phyloP scores from a whole-genome alignment of 2,329 filamentous ascomycete species.

The Ophiostoma pallidulum region DNA sequence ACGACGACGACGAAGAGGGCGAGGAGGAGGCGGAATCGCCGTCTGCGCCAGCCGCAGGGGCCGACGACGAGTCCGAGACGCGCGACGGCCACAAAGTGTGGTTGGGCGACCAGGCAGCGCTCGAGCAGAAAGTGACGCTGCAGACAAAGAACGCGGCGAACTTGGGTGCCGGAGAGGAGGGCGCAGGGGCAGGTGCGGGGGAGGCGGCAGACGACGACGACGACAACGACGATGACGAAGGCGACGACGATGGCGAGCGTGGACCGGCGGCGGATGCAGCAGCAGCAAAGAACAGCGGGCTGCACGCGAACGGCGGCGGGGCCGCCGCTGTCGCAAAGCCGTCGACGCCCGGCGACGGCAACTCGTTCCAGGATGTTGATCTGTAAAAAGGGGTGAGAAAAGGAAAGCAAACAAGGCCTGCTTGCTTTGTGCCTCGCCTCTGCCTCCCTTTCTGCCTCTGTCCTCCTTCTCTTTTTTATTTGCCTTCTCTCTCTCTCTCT shows the following conservation, averaged over 20 bases:
- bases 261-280: no score
- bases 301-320: neutral
- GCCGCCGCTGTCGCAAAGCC: conserved; percentile 19
- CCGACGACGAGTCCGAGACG: conserved; percentile 5
- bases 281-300: no score
- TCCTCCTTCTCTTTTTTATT: neutral
- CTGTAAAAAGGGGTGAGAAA: conserved; percentile 28
- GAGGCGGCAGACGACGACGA: conserved; percentile 18
- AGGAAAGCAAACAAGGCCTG: no score
- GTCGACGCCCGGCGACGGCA: conserved; percentile 41
- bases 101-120: conserved; percentile 41
- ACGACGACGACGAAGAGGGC: no score
- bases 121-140: conserved; percentile 42
- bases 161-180: conserved; percentile 17
- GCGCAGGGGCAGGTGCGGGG: neutral
- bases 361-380: conserved; percentile 56
- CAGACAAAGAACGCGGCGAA: conserved; percentile 27
- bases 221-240: conserved; percentile 23
- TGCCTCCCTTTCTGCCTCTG: neutral
- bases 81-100: conserved; percentile 47
- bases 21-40: no score
- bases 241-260: conserved; percentile 23
- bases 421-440: neutral
- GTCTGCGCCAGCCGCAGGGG: neutral
- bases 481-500: neutral